Evolutionary conservation across 139 green algal genomes (phyloP).

Genomic region (Bryopsis sp.): DNA sequence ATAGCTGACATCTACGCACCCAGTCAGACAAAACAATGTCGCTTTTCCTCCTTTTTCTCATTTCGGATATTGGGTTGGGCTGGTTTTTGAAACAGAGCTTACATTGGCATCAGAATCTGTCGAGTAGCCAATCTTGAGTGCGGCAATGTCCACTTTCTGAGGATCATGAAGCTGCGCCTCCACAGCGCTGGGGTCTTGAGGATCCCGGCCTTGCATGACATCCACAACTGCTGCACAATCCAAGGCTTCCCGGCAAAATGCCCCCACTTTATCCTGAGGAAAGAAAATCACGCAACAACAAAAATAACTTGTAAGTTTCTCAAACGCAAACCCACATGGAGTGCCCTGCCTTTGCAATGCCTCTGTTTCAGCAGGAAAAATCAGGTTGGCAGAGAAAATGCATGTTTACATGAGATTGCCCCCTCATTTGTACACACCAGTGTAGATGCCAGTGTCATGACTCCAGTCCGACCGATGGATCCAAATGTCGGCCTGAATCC

Average conservation of each 20-base stretch:
- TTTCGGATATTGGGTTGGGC: too few species aligned
- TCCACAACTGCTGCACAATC: constrained; percentile 24
- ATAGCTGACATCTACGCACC: too few species aligned
- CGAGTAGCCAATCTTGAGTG: neutral
- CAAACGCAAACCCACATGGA: neutral
- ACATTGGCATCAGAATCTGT: neutral
- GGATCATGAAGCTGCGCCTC: neutral
- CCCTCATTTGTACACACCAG: constrained; percentile 21
- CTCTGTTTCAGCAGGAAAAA: neutral
- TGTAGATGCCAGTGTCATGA: constrained; percentile 27
- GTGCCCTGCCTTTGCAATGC: neutral
- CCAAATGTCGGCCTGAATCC: constrained; percentile 22
- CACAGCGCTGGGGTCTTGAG: constrained; percentile 10
- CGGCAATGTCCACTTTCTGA: neutral
- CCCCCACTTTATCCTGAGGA: constrained; percentile 28
- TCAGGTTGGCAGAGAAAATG: neutral
- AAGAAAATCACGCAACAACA: neutral
- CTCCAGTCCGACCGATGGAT: constrained; percentile 22
- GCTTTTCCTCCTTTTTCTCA: too few species aligned
- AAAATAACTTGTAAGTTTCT: neutral
- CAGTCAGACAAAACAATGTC: too few species aligned
- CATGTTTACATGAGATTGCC: neutral
- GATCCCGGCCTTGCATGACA: constrained; percentile 15
- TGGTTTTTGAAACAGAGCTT: neutral
- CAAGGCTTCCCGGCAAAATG: constrained; percentile 21